These are phyloP conservation scores for Fusarium camptoceras DNA, from an alignment of 2,329 filamentous ascomycete genomes.

Conservation along the genomic window DNA sequence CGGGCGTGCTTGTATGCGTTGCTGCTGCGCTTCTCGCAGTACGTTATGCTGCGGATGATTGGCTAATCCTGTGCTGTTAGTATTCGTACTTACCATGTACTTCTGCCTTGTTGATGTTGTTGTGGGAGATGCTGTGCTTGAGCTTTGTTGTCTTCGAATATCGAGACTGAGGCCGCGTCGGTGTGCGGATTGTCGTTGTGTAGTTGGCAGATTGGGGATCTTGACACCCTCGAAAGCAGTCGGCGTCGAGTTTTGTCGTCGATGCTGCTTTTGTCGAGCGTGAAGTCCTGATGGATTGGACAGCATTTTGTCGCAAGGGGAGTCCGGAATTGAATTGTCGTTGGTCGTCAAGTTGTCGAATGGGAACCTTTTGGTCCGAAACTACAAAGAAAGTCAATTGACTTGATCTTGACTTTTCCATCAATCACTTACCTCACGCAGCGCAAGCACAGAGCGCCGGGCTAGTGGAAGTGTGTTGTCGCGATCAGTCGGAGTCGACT, in stretches of 20 bases:
- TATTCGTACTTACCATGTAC: conserved; percentile 63
- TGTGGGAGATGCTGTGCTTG: conserved; percentile 43
- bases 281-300: conserved; percentile 80
- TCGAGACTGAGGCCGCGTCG: conserved; percentile 89
- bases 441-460: conserved; percentile 85
- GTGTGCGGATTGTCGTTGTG: conserved; percentile 66
- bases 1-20: conserved; percentile 81
- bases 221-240: conserved; percentile 80
- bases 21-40: conserved; percentile 91
- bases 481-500: conserved; percentile 63
- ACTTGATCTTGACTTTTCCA: not conserved
- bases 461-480: conserved; percentile 61
- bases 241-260: conserved; percentile 89
- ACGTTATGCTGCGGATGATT: conserved; percentile 73
- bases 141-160: conserved; percentile 69
- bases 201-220: conserved; percentile 70
- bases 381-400: conserved; percentile 45
- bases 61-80: conserved; percentile 68
- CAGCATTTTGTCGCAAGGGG: conserved; percentile 79
- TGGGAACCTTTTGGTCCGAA: conserved; percentile 63
- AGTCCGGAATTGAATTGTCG: conserved; percentile 72
- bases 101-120: conserved; percentile 49
- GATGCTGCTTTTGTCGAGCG: conserved; percentile 68
- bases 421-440: conserved; percentile 76
- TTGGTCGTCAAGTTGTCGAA: conserved; percentile 64